Evolutionary conservation across 2,329 filamentous ascomycete species (phyloP).

Genomic region (Xylaria sp.): DNA sequence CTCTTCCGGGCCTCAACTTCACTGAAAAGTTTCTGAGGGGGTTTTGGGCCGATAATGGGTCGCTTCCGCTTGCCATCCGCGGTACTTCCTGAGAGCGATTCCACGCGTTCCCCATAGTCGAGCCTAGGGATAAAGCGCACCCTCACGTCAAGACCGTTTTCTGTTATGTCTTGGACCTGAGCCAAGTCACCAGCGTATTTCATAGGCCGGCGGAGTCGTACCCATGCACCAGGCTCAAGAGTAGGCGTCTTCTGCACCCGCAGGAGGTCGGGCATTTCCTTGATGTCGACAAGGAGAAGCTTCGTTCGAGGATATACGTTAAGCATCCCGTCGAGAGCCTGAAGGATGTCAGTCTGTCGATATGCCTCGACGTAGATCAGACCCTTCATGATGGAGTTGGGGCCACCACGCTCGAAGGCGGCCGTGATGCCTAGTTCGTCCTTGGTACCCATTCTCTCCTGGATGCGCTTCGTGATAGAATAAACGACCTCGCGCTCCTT

Average conservation of each 20-base stretch:
- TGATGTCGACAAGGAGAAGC: conserved; percentile 89
- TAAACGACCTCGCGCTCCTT: conserved; percentile 94
- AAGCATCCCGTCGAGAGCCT: conserved; percentile 83
- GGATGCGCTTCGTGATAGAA: conserved; percentile 86
- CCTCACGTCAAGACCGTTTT: conserved; percentile 88
- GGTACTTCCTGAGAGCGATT: conserved; percentile 60
- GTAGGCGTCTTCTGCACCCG: conserved; percentile 87
- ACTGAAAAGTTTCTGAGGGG: conserved; percentile 91
- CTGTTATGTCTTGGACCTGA: conserved; percentile 90
- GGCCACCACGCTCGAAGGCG: conserved; percentile 87
- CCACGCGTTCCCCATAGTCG: conserved; percentile 90
- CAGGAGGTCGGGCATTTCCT: conserved; percentile 97
- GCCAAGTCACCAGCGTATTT: conserved; percentile 91
- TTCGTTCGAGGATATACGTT: conserved; percentile 91
- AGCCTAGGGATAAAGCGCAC: conserved; percentile 90
- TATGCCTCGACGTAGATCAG: conserved; percentile 96
- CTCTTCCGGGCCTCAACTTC: conserved; percentile 92
- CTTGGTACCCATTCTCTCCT: conserved; percentile 81
- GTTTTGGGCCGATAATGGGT: conserved; percentile 71
- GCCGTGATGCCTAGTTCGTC: conserved; percentile 87
- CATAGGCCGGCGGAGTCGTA: conserved; percentile 81
- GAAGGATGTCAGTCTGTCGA: conserved; percentile 85
- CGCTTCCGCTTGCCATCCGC: conserved; percentile 84
- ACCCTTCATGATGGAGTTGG: conserved; percentile 85
- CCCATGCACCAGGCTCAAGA: conserved; percentile 89